Percentiles rank a stretch among this genome's conserved stretches.
phyloP scores from a whole-genome alignment of 1,284 basidiomycete genomes.

The Sporisorium iseilematis-ciliati region DNA sequence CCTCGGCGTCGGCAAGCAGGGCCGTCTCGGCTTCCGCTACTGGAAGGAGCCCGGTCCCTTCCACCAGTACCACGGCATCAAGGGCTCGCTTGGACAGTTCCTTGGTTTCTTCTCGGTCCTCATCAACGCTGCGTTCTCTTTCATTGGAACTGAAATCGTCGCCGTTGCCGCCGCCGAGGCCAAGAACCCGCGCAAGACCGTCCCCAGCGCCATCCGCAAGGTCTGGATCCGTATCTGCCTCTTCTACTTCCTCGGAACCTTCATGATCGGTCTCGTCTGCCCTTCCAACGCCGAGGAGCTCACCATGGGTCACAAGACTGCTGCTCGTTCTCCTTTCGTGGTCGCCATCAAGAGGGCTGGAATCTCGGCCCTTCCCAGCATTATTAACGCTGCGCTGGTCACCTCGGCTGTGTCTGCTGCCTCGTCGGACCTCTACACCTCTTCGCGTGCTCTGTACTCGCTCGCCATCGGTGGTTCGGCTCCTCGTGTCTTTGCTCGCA shows the following conservation, averaged over 20 bases:
- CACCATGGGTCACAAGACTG: constrained; percentile 49
- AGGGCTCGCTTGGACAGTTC: constrained; percentile 72
- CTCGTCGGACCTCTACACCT: constrained; percentile 83
- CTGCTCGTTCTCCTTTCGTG: constrained; percentile 53
- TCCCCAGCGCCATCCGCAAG: constrained; percentile 59
- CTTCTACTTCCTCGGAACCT: constrained; percentile 72
- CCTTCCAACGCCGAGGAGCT: constrained; percentile 57
- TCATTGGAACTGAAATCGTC: constrained; percentile 84
- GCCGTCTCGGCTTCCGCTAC: constrained; percentile 59
- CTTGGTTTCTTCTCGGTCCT: constrained; percentile 69
- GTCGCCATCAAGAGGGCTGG: constrained; percentile 67
- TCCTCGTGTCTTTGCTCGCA: constrained; percentile 78
- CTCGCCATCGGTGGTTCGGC: constrained; percentile 83
- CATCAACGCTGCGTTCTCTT: constrained; percentile 81
- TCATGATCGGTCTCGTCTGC: constrained; percentile 62
- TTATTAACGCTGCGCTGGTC: constrained; percentile 81
- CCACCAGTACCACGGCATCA: constrained; percentile 66
- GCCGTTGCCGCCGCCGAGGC: constrained; percentile 82
- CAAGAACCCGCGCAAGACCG: constrained; percentile 70
- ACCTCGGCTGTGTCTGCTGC: constrained; percentile 88
- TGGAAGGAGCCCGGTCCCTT: constrained; percentile 71
- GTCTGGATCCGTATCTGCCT: constrained; percentile 64
- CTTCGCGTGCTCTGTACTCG: constrained; percentile 80
- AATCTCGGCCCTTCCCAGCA: constrained; percentile 70
- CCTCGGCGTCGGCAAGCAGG: constrained; percentile 58